phyloP scores from a whole-genome alignment of 1,284 basidiomycete genomes.

The Melampsora allii-populina region DNA sequence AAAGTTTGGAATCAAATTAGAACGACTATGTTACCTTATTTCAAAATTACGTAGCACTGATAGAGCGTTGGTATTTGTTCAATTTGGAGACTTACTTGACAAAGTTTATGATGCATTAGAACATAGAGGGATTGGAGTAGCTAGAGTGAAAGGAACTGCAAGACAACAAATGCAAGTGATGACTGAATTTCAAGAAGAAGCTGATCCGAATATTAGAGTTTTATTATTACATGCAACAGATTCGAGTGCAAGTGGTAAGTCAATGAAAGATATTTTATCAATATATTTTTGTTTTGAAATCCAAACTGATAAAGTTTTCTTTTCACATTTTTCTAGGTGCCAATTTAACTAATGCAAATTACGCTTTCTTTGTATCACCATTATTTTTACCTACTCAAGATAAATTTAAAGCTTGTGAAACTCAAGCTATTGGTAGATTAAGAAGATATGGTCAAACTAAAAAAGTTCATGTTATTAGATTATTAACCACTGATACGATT shows the following conservation, averaged over 20 bases:
- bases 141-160: slow-evolving; percentile 77
- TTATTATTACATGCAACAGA: slow-evolving; percentile 87
- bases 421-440: slow-evolving; percentile 83
- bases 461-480: slow-evolving; percentile 73
- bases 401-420: slow-evolving; percentile 80
- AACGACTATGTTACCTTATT: slow-evolving; percentile 76
- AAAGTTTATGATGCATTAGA: slow-evolving; percentile 80
- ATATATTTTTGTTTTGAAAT: background rate
- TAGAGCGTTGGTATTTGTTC: slow-evolving; percentile 83
- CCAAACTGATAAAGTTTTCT: background rate
- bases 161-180: slow-evolving; percentile 59
- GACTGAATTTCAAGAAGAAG: slow-evolving; percentile 40
- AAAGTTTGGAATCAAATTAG: slow-evolving; percentile 81
- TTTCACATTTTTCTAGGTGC: slow-evolving; percentile 46
- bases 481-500: slow-evolving; percentile 76
- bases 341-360: slow-evolving; percentile 88
- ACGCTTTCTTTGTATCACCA: slow-evolving; percentile 90
- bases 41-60: slow-evolving; percentile 72
- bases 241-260: slow-evolving; percentile 82
- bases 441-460: slow-evolving; percentile 79
- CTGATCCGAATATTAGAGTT: slow-evolving; percentile 59
- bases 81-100: slow-evolving; percentile 85
- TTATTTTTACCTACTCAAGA: slow-evolving; percentile 69
- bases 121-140: slow-evolving; percentile 68
- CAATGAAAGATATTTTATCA: background rate